A percentile compares a stretch with the other conserved stretches of the same genome.
phyloP scores from a whole-genome alignment of 495 filamentous ascomycete species.

The Penicillium pulvis region DNA sequence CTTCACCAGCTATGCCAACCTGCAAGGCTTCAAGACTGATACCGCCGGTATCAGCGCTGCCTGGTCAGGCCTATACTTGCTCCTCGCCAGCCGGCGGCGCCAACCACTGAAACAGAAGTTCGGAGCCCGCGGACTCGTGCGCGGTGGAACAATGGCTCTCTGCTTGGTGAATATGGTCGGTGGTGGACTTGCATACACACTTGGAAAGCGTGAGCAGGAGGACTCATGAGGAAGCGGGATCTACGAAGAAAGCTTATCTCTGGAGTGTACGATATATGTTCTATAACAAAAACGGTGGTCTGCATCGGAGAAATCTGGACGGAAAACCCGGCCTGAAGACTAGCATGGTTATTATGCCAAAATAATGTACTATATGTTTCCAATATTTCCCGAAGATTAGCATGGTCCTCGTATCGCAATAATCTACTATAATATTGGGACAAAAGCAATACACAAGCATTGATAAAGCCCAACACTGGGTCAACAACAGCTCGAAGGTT shows the following conservation, averaged over 20 bases:
- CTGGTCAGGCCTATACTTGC: constrained; percentile 81
- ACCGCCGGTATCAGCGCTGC: constrained; percentile 82
- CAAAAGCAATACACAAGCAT: constrained; percentile 1
- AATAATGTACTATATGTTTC: not conserved
- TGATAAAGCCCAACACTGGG: too few relatives aligned
- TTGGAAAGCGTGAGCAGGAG: constrained; percentile 57
- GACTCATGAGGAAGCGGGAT: constrained; percentile 15
- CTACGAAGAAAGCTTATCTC: not conserved
- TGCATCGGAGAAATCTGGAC: not conserved
- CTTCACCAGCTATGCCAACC: constrained; percentile 81
- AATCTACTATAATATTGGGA: not conserved
- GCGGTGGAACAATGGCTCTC: constrained; percentile 71
- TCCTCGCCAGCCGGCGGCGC: constrained; percentile 70
- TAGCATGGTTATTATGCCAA: not conserved
- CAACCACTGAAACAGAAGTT: constrained; percentile 62
- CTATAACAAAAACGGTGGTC: not conserved
- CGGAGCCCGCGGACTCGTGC: constrained; percentile 66
- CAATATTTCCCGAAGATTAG: not conserved
- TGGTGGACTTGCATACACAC: constrained; percentile 70
- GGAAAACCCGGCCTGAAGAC: not conserved
- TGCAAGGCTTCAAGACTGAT: constrained; percentile 77
- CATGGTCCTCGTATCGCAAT: not conserved
- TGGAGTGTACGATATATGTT: constrained; percentile 26
- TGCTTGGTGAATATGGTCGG: constrained; percentile 69
- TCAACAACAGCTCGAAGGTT: not conserved